Evolutionary conservation across 495 filamentous ascomycete species (phyloP), one percentile per base, ranked within the genome.

Genomic region (Neurospora terricola): DNA sequence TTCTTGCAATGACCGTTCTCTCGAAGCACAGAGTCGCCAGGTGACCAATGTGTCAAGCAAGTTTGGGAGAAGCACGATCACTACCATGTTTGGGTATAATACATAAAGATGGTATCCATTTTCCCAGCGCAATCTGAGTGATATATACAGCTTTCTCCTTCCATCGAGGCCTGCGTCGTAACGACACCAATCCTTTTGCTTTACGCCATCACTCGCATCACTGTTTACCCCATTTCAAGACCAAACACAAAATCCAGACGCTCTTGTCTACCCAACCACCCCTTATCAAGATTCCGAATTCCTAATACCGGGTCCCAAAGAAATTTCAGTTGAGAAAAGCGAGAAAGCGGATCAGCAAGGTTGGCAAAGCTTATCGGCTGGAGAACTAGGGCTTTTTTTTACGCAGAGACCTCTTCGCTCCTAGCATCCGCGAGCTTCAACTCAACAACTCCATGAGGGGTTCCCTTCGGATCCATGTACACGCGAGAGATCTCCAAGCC

Each of bases 401-500:
- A n/a, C 8, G n/a, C 43, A 59, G 21, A 27, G 48, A 23, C 48
- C 5, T 59, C 11, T 27, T 59, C 48, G 21, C 11, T 7, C 11
- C 5, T 6, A 6, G 21, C 0, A 1, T 27, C 21, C 11, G 21
- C 48, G 11, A 79, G n/a, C 71, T 66, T 71, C 48, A 78, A 59
- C 75, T 80, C 79, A n/a, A 80, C 18, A 9, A 80, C 75, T 0
- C 73, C 79, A 69, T 80, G 78, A 27, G 74, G 43, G 70, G 78
- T 79, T 36, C 66, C 76, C 21, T 40, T 69, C 0, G 48, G 48
- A 34, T 80, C 74, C 38, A 73, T 48, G n/a, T 43, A 82, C 36
- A 83, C 76, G n/a, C 75, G 79, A 16, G 78, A 75, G 7, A 84
- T 66, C 37, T 72, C 72, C 72, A 84, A 48, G 4, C 81, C 81